Evolutionary conservation across 2,329 filamentous ascomycete genomes (phyloP), one percentile per base, ranked within the genome.

Genomic region (Fusarium piperis): DNA sequence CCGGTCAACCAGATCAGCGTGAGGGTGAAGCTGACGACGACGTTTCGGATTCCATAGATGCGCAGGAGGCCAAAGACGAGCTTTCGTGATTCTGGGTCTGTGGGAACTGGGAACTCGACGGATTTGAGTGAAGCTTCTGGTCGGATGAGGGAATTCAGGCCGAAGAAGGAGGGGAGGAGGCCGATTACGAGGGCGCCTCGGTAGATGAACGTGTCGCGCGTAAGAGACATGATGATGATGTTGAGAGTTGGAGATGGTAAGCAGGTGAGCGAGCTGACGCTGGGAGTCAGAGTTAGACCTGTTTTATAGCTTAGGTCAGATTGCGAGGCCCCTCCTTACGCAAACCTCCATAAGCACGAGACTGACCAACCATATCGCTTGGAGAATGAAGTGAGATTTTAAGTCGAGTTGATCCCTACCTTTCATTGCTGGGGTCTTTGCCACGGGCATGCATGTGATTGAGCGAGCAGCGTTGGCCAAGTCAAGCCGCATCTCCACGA

Each of bases 11-110:
- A 74, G 5, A 73, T 68, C 16, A 66, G 61, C 9, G 58, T 38
- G 12, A 75, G 35, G 5, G 71, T 65, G n/a, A 70, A 76, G 44
- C 65, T 61, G n/a, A 76, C 36, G 4, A 59, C 66, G 7, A 75
- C 28, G 32, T 75, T 75, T 0, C 74, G 67, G 2, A 58, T 36
- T 6, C 74, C 74, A 7, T 69, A 72, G 9, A 75, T 20, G 2
- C 65, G 71, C 46, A 64, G 59, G 3, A 76, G 48, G 3, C 67
- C 55, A 16, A 13, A 44, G 0, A 51, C 38, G 23, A 67, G 59
- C 8, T 72, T 72, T 1, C 61, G 64, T 12, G 62, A 59, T 3
- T 68, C 62, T 1, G 70, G 58, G 4, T 76, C 61, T 9, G 16
- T 2, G 1, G 74, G 73, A 0, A 74, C 38, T 2, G 72, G 67